Base-by-base conservation (phyloP, 1,284 basidiomycete genomes). In the Puccinia hordei region DNA sequence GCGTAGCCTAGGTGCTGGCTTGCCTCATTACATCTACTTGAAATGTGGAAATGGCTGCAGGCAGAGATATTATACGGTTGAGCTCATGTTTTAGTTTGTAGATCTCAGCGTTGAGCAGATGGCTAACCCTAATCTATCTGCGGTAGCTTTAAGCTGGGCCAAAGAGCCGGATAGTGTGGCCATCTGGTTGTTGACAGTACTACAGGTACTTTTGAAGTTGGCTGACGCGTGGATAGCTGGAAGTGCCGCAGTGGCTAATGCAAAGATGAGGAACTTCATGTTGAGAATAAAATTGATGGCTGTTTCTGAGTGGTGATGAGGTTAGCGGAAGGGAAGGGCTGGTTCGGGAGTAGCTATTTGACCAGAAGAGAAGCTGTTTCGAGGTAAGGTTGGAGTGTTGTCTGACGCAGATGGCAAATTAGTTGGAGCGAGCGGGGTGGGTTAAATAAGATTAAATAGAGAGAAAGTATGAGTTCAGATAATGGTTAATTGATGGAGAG, bases 151-250 rank as follows among this genome's bases (percentile, higher is more conserved):
- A 19, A 76, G 27, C n/a, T 53, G 59, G 15, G 27, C 41, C 15
- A 76, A 8, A 24, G 27, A 49, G 10, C 27, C 15, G 8, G 27
- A 1, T 27, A 76, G 41, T 17, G 71, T 33, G 8, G 53, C 9
- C 51, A 73, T 57, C 41, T 73, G 71, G 53, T 73, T 73, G 55
- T 41, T 73, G 30, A 44, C 71, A 24, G 24, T 59, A 17, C 19
- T 59, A 24, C 30, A 46, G n/a, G 71, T 73, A 53, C n/a, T 41
- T 38, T 30, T 73, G 30, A 61, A 61, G n/a, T 73, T 73, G 51
- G 53, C 24, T 35, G 71, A 3, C 5, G 51, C 71, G n/a, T 73
- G 4, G 53, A 59, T 73, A 24, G 30, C 71, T n/a, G 53, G 33
- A 24, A 55, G 38, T 41, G 53, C 30, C 19, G 53, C 22, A 12